phyloP scores from a whole-genome alignment of 768 basidiomycete genomes.

The Calocera cornea region DNA sequence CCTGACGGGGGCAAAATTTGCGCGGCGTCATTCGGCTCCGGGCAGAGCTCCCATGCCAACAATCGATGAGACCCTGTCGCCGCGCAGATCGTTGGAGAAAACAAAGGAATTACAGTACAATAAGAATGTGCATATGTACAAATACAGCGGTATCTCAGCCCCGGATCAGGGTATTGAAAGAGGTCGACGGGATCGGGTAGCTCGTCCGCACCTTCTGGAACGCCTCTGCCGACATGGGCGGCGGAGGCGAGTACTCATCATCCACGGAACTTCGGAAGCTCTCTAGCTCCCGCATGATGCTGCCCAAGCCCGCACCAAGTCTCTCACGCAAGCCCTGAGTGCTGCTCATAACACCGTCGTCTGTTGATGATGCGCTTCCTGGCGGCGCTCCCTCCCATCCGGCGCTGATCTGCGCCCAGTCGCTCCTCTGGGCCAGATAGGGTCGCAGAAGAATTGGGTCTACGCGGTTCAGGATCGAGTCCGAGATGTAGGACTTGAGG shows the following conservation, averaged over 20 bases:
- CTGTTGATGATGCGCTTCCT: not conserved
- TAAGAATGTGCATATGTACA: not conserved
- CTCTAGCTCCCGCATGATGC: not conserved
- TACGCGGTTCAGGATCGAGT: conserved; percentile 84
- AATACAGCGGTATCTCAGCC: not conserved
- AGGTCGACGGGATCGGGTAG: not conserved
- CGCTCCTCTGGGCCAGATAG: conserved; percentile 78
- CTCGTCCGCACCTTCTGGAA: not conserved
- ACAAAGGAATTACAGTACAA: not conserved
- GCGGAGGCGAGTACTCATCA: not conserved
- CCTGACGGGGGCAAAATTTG: not conserved
- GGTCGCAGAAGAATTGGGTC: conserved; percentile 76
- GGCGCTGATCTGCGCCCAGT: conserved; percentile 60
- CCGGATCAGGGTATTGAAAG: not conserved
- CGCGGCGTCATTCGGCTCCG: not conserved
- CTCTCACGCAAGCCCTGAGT: not conserved
- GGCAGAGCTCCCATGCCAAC: not conserved
- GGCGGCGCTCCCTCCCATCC: not conserved
- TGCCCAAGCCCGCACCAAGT: not conserved
- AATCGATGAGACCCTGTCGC: not conserved
- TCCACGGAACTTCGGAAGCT: not conserved
- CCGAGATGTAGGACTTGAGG: conserved; percentile 87
- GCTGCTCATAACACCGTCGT: not conserved
- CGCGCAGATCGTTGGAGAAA: not conserved
- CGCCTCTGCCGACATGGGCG: not conserved